phyloP scores from a whole-genome alignment of 176 grass and related monocot genomes.

The Tillandsia fasciculata region DNA sequence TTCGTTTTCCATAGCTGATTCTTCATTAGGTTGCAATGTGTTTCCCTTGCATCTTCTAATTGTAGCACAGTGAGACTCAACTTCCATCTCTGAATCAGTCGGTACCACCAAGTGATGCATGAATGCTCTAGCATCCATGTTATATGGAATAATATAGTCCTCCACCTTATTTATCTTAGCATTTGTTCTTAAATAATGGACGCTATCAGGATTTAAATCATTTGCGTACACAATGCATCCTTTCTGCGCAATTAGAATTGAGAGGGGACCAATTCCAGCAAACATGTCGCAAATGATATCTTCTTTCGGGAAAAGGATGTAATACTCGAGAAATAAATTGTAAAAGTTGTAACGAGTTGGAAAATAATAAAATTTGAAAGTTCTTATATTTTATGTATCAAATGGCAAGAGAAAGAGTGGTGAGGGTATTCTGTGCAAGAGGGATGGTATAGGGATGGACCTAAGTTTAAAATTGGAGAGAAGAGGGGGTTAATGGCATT shows the following conservation, averaged over 20 bases:
- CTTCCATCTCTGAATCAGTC: conserved; percentile 30
- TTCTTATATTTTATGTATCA: no score
- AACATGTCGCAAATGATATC: conserved; percentile 94
- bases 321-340: no score
- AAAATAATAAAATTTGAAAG: no score
- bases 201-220: conserved; percentile 85
- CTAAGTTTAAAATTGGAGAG: no score
- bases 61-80: conserved; percentile 20
- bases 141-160: conserved; percentile 58
- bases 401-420: no score
- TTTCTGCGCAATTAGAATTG: conserved; percentile 72
- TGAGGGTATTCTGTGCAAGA: no score
- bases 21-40: conserved; percentile 16
- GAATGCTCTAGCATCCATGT: conserved; percentile 86
- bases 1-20: conserved; percentile 29
- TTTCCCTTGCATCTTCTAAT: conserved; percentile 11
- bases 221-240: conserved; percentile 85
- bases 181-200: conserved; percentile 68
- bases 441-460: no score
- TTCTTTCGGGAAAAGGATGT: conserved; percentile 88
- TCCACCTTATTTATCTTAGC: conserved; percentile 81
- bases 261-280: conserved; percentile 90
- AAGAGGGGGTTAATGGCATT: no score
- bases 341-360: no score
- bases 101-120: conserved; percentile 47